Evolutionary conservation across 2,329 filamentous ascomycete genomes (phyloP).

Genomic region (Furcasterigmium sp.): DNA sequence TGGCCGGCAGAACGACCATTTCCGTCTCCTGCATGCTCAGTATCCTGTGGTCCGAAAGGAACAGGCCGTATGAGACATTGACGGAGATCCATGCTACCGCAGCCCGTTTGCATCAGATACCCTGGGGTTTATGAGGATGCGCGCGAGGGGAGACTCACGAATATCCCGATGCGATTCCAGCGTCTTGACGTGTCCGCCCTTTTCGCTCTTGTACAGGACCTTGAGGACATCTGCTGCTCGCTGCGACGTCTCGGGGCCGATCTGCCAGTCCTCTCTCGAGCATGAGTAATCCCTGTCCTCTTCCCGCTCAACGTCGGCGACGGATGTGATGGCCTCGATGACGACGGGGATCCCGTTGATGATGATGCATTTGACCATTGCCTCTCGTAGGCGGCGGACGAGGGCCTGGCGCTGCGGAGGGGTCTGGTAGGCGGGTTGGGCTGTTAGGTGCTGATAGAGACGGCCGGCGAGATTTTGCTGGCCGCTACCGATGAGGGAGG

Average conservation of each 20-base stretch:
- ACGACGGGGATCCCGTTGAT: conserved; percentile 59
- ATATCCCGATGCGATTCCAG: conserved; percentile 31
- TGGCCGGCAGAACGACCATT: conserved; percentile 45
- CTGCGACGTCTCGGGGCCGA: conserved; percentile 46
- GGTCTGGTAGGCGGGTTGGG: conserved; percentile 37
- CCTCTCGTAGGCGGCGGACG: conserved; percentile 49
- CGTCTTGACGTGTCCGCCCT: conserved; percentile 22
- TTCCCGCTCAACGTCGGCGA: conserved; percentile 38
- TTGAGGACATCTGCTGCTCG: conserved; percentile 50
- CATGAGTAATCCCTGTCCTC: conserved; percentile 53
- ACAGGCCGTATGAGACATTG: conserved; percentile 54
- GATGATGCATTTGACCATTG: conserved; percentile 51
- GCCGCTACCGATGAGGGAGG: conserved; percentile 10
- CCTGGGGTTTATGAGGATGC: no score
- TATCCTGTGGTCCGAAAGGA: conserved; percentile 49
- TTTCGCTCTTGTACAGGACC: conserved; percentile 50
- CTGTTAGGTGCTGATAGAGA: conserved; percentile 51
- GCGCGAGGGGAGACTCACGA: conserved; percentile 5
- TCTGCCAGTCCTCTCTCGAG: conserved; percentile 53
- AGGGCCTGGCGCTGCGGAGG: conserved; percentile 38
- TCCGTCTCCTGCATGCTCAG: conserved; percentile 50
- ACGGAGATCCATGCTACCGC: conserved; percentile 39
- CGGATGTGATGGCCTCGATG: conserved; percentile 52
- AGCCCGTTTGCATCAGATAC: neutral
- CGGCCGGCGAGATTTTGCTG: conserved; percentile 41